Percentiles rank a stretch among this genome's conserved stretches.
phyloP scores from a whole-genome alignment of 139 green algal species.

The Trebouxia sp. region DNA sequence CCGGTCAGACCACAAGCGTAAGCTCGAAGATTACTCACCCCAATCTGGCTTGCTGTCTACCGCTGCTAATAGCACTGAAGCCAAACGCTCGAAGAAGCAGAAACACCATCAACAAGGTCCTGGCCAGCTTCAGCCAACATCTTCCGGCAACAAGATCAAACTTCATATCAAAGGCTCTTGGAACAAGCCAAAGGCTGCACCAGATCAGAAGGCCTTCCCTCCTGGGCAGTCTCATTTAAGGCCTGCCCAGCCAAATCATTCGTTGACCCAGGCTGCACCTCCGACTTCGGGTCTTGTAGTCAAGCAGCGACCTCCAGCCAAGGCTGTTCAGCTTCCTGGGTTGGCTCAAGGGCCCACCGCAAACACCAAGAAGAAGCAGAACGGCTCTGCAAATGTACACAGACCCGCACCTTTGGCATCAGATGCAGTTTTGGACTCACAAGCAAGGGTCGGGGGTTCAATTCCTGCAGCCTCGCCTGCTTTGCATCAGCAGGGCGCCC shows the following conservation, averaged over 20 bases:
- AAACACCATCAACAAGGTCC: neutral
- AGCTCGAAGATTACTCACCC: neutral
- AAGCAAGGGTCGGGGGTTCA: too few relatives aligned
- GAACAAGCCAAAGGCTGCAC: constrained; percentile 5
- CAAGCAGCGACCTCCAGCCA: constrained; percentile 9
- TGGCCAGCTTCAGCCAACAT: neutral
- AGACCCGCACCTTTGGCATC: too few relatives aligned
- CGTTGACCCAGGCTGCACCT: neutral
- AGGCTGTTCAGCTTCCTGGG: constrained; percentile 2
- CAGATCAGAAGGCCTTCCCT: constrained; percentile 3
- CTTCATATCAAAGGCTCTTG: constrained; percentile 1
- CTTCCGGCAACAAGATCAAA: neutral
- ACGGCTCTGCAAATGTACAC: neutral
- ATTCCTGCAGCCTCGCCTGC: too few relatives aligned
- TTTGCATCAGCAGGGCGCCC: too few relatives aligned
- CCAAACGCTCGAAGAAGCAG: neutral
- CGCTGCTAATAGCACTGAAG: neutral
- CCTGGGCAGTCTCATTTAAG: neutral
- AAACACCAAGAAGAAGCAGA: neutral
- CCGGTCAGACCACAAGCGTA: neutral
- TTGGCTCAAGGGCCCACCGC: neutral
- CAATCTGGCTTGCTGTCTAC: neutral
- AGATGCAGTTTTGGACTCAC: neutral
- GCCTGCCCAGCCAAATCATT: neutral
- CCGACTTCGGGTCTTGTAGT: neutral